Evolutionary conservation across 78 protist genomes (phyloP), one percentile per base, ranked within the genome.

Genomic region (Dictyostelium purpureum): DNA sequence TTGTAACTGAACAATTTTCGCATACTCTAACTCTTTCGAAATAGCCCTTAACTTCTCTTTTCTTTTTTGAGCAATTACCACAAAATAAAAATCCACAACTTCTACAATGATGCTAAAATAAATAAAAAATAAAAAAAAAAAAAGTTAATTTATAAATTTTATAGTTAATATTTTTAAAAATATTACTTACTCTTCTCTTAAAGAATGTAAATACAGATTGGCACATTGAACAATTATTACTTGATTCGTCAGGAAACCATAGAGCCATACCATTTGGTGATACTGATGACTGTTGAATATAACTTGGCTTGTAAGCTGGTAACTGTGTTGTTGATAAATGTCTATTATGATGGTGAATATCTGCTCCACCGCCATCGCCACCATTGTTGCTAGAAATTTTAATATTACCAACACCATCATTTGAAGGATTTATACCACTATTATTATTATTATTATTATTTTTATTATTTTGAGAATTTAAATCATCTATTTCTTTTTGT

Each of bases 31-130:
- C 90, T 21, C 56, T 83, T 14, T 40, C 71, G 2, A 12, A 4
- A 31, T 70, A 83, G 57, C 90, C 90, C 31, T 57, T 51, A n/a
- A 75, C 80, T 19, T 56, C 75, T 21, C 56, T 45, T 14, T 19
- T 24, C 2, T 83, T 74, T 11, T 19, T 40, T 16, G 67, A 38
- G 56, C 90, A 83, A 16, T 33, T 67, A 21, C 67, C 33, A 43
- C 90, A 83, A 57, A 83, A 83, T 56, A 83, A 63, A 16, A 35
- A 24, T 24, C 90, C 90, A 83, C 90, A 83, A 10, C 75, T 69
- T 43, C 90, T 28, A 57, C 90, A 83, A 43, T 83, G 90, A 57
- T 83, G 90, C 88, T 79, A 49, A 35, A 6, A 45, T 18, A 6
- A 38, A 38, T 18, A 38, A 1, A 38, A 14, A 66, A 38, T 66